phyloP scores from a whole-genome alignment of 169 alveolate species.

The Cryptosporidium canis region DNA sequence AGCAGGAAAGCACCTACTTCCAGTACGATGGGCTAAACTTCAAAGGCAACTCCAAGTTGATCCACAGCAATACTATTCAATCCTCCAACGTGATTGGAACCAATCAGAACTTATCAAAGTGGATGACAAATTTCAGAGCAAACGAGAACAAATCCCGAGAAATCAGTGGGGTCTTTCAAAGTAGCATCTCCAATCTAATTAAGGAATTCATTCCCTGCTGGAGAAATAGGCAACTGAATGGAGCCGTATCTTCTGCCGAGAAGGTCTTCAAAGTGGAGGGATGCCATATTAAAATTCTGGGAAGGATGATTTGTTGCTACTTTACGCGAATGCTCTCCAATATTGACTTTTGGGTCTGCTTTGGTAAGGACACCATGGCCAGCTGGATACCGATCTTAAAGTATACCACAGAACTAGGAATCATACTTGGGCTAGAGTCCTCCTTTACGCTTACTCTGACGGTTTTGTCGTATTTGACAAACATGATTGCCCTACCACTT shows the following conservation, averaged over 20 bases:
- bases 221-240: background rate
- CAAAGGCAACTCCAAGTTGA: background rate
- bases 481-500: conserved; percentile 2
- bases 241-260: background rate
- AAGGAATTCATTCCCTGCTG: background rate
- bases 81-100: background rate
- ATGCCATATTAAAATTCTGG: background rate
- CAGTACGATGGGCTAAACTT: conserved; percentile 32
- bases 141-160: conserved; percentile 5
- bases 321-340: conserved; percentile 16
- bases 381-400: conserved; percentile 29
- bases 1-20: background rate
- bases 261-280: background rate
- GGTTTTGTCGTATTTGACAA: conserved; percentile 30
- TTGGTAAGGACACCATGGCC: background rate
- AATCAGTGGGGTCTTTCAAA: conserved; percentile 22
- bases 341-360: conserved; percentile 46
- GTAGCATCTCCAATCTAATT: background rate
- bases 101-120: conserved; percentile 12
- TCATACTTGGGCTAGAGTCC: background rate
- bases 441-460: conserved; percentile 15
- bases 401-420: conserved; percentile 2
- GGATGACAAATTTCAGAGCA: conserved; percentile 4
- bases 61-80: background rate
- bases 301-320: conserved; percentile 19